Base-by-base conservation (phyloP, 179 eudicot genomes). In the Spergularia azorica region DNA sequence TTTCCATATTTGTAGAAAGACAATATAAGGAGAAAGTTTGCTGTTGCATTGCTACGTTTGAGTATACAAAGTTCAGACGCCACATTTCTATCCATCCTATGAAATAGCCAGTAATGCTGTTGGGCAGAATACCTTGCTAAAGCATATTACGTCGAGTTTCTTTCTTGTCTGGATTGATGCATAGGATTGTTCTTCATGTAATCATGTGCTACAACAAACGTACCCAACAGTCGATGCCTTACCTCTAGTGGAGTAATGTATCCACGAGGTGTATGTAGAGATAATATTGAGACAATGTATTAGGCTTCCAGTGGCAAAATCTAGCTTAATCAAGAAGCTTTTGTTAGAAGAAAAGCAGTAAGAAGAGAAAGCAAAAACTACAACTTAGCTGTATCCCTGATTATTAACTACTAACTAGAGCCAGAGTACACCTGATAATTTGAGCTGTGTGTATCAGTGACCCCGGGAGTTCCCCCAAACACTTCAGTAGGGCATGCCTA, bases 391-490 rank as follows among this genome's bases (percentile, higher is more conserved):
- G 32, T 26, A 26, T 26, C 32, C 32, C 32, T 26, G 32, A 26
- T 26, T 26, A 26, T 26, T 26, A 26, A 26, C 32, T 26, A 0
- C 32, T 26, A 26, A 26, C 32, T 26, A 26, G 32, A 8, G n/a
- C 6, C 18, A 15, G 9, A 4, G 62, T 7, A 58, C n/a, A 58
- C 36, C 56, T 4, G 7, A 26, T 9, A 32, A 3, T 56, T 32
- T 17, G 9, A 14, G 21, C 41, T 70, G 3, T 46, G 39, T 50
- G 38, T 67, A 67, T 67, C 76, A 32, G 2, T 26, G 68, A 73
- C 38, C 17, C 32, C 70, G 6, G 12, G 70, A 66, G 70, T 74
- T 74, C 77, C 77, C 77, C 77, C 70, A 74, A 74, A 63, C 51
- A 74, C 77, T 63, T 74, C 77, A 74, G 77, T 63, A 15, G 55